Evolutionary conservation across 2,329 filamentous ascomycete species (phyloP).

Genomic region (Penicillium sp.): DNA sequence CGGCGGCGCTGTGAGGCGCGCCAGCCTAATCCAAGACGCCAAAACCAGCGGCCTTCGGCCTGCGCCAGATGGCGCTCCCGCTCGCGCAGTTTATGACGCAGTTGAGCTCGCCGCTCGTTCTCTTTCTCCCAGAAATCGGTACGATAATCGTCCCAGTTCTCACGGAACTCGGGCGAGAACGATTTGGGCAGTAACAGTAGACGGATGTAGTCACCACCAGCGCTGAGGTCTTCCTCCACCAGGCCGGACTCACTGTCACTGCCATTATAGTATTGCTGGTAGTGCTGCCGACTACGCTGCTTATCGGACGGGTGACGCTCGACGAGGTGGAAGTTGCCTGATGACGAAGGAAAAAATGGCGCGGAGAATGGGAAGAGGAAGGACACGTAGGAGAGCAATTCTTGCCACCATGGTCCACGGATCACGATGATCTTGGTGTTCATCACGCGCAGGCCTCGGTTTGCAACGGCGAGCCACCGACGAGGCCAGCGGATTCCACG

Average conservation of each 20-base stretch:
- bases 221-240: conserved; percentile 85
- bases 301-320: conserved; percentile 57
- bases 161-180: conserved; percentile 89
- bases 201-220: conserved; percentile 89
- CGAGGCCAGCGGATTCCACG: conserved; percentile 91
- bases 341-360: conserved; percentile 61
- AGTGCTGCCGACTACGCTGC: conserved; percentile 38
- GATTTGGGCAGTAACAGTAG: conserved; percentile 89
- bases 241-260: conserved; percentile 60
- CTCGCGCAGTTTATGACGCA: conserved; percentile 70
- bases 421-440: conserved; percentile 96
- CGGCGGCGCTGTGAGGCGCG: conserved; percentile 35
- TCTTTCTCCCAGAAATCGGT: conserved; percentile 97
- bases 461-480: conserved; percentile 85
- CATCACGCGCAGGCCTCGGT: conserved; percentile 85
- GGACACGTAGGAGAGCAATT: conserved; percentile 69
- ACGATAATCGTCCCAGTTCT: conserved; percentile 95
- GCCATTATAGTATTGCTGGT: conserved; percentile 53
- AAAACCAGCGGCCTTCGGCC: conserved; percentile 72
- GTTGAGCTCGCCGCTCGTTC: conserved; percentile 78
- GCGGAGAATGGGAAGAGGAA: conserved; percentile 78
- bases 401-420: conserved; percentile 77
- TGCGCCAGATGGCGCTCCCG: conserved; percentile 68
- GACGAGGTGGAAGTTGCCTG: conserved; percentile 75
- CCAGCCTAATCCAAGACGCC: conserved; percentile 72